Evolutionary conservation across 306 rosid species (phyloP), one percentile per base, ranked within the genome.

Genomic region (Myrica gale): DNA sequence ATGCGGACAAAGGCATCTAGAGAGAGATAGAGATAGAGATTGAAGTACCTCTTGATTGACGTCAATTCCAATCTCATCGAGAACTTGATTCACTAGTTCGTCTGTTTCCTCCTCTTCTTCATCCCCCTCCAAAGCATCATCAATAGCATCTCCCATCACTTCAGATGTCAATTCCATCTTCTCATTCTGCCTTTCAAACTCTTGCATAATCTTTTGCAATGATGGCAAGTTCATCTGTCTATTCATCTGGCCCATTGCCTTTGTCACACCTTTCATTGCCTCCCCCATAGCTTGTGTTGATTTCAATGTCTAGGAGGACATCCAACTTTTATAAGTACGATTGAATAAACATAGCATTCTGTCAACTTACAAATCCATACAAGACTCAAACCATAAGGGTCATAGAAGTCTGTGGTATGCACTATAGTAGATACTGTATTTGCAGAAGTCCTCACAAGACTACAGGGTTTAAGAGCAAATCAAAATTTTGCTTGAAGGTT

Each of bases 201-300:
- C 98, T 91, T 90, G 97, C 98, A 93, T 90, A 44, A 91, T 93
- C 80, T 88, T 93, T 80, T 93, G 98, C 74, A 93, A 67, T 67
- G 94, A 91, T 65, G 98, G 98, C 88, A 93, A 72, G 88, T 93
- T 93, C 98, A 93, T 91, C 87, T 85, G 93, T 77, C 98, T 87
- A 82, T 93, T 93, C 98, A 93, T 91, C 84, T 91, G 97, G 37
- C 98, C 98, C 98, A 93, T 93, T 68, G 98, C 98, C 85, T 93
- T 93, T 8, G 98, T 93, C 80, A 93, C 98, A 47, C 98, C 98
- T 82, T 93, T 93, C 98, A 93, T 93, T 47, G 98, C 98, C 84
- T 93, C 97, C 12, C 98, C 97, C 98, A 93, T 93, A 1, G 98
- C 93, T 87, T 90, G 98, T 58, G 98, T 93, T 20, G 98, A 93